Evolutionary conservation across 352 stramenopile genomes (phyloP).

Genomic region (Globisporangium megalacanthum): DNA sequence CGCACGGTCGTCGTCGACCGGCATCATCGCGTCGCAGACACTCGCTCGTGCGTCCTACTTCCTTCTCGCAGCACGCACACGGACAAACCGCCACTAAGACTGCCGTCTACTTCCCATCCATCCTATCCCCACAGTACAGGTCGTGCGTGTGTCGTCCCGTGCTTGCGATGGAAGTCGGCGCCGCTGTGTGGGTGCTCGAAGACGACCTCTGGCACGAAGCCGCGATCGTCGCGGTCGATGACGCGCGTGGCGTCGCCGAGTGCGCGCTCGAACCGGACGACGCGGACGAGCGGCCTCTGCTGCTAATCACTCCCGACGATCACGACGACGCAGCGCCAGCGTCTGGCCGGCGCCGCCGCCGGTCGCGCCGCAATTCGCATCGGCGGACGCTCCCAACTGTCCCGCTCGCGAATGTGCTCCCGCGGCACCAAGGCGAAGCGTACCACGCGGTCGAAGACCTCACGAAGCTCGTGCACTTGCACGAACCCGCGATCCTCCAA

Average conservation of each 20-base stretch:
- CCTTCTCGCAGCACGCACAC: too few species aligned
- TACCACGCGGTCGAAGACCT: slow-evolving; percentile 82
- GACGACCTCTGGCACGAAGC: slow-evolving; percentile 67
- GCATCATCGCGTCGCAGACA: too few species aligned
- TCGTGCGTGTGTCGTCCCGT: not conserved
- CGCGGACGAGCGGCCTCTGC: slow-evolving; percentile 26
- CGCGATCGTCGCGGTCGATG: slow-evolving; percentile 45
- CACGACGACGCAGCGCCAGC: slow-evolving; percentile 39
- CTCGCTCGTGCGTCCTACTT: too few species aligned
- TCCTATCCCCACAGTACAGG: too few species aligned
- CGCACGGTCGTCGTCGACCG: too few species aligned
- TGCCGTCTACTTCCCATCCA: not conserved
- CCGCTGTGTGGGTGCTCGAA: slow-evolving; percentile 74
- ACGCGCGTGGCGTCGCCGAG: slow-evolving; percentile 34
- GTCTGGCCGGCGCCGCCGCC: slow-evolving; percentile 29
- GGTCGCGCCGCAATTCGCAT: slow-evolving; percentile 31
- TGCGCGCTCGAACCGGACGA: slow-evolving; percentile 49
- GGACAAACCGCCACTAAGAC: not conserved
- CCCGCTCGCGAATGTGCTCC: slow-evolving; percentile 39
- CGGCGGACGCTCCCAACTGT: slow-evolving; percentile 25
- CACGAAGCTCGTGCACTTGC: slow-evolving; percentile 87
- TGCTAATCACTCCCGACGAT: slow-evolving; percentile 20
- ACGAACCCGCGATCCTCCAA: slow-evolving; percentile 89
- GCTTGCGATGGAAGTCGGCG: slow-evolving; percentile 58
- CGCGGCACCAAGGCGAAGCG: slow-evolving; percentile 45